These are phyloP conservation scores for Amoeboradix gromovi DNA, from an alignment of 371 early-diverging fungal species.

Conservation along the genomic window DNA sequence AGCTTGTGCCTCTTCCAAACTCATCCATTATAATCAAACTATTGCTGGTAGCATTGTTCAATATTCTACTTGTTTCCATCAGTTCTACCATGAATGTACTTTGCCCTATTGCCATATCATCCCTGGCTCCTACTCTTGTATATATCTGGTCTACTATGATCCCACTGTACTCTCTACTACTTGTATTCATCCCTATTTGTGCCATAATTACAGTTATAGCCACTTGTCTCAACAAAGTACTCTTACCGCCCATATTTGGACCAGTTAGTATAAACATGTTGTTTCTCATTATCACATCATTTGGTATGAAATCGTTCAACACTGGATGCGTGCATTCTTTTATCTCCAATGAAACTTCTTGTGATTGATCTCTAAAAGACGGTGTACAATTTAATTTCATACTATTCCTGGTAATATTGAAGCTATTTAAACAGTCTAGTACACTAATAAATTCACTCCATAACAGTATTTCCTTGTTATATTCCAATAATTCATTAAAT, in stretches of 20 bases:
- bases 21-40: constrained; percentile 97
- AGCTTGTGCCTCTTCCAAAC: constrained; percentile 93
- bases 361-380: too few relatives aligned
- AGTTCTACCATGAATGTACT: constrained; percentile 99
- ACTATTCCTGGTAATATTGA: too few relatives aligned
- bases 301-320: constrained; percentile 58
- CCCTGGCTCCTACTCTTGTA: constrained; percentile 49
- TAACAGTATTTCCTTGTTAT: too few relatives aligned
- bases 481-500: too few relatives aligned
- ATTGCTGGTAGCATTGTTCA: constrained; percentile 61
- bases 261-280: too few relatives aligned
- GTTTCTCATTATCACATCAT: too few relatives aligned
- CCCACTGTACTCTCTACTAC: too few relatives aligned
- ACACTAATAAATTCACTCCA: too few relatives aligned
- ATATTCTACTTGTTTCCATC: constrained; percentile 73
- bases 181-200: constrained; percentile 16
- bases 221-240: constrained; percentile 58
- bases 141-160: constrained; percentile 12
- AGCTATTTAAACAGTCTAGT: too few relatives aligned
- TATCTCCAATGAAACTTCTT: too few relatives aligned
- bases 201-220: constrained; percentile 20
- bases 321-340: constrained; percentile 7
- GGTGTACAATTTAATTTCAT: too few relatives aligned
- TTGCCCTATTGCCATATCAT: constrained; percentile 79
- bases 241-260: constrained; percentile 91